phyloP scores from a whole-genome alignment of 2,329 filamentous ascomycete species.

The Knufia fluminis region DNA sequence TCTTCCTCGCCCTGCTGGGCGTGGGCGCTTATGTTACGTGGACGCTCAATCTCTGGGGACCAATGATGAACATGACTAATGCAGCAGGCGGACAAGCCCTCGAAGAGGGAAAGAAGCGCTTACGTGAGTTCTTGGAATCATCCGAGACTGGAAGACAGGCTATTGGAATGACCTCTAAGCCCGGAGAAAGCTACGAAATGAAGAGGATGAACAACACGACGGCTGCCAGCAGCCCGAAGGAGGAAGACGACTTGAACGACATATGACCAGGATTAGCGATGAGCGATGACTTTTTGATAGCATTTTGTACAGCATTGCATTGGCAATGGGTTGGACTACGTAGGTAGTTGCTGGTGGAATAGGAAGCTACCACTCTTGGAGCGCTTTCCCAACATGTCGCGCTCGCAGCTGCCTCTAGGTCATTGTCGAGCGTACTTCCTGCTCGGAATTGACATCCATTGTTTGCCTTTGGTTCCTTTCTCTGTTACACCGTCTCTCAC shows the following conservation, averaged over 20 bases:
- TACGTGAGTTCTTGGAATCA: constrained; percentile 80
- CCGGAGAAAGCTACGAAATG: constrained; percentile 52
- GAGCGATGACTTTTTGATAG: neutral
- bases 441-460: neutral
- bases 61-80: constrained; percentile 90
- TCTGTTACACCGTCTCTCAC: too few species aligned
- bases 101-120: constrained; percentile 82
- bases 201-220: constrained; percentile 26
- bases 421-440: too few species aligned
- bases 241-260: constrained; percentile 5
- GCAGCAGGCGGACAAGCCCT: constrained; percentile 78
- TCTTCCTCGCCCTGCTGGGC: constrained; percentile 69
- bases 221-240: neutral
- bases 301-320: constrained; percentile 4
- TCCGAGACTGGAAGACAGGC: constrained; percentile 79
- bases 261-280: constrained; percentile 2
- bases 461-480: too few species aligned
- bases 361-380: too few species aligned
- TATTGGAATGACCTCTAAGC: constrained; percentile 58
- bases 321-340: neutral
- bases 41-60: constrained; percentile 87
- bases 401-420: too few species aligned
- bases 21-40: constrained; percentile 82
- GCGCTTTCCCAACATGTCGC: too few species aligned
- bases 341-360: neutral